A percentile compares a stretch with the other conserved stretches of the same genome.
These are phyloP conservation scores for Solanum aculeatissimum DNA, from an alignment of 305 asterid species.

Conservation along the genomic window DNA sequence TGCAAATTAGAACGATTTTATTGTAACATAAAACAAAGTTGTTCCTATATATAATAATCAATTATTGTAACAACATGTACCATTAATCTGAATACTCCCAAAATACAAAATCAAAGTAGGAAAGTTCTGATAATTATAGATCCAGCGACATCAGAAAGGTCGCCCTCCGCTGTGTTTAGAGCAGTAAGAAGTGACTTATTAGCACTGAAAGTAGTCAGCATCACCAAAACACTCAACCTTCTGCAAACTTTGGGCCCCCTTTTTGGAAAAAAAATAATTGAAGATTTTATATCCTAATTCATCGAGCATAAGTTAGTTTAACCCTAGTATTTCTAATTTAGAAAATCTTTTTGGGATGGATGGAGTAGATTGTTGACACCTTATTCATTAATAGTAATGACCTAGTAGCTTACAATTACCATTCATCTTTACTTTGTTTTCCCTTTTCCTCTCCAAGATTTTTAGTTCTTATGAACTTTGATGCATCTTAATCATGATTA, in stretches of 20 bases:
- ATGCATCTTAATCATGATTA: not conserved
- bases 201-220: conserved; percentile 13
- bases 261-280: not conserved
- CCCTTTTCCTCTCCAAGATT: not conserved
- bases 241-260: conserved; percentile 33
- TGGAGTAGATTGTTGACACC: not conserved
- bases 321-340: not conserved
- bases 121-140: conserved; percentile 20
- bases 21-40: not conserved
- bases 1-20: not conserved
- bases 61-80: not conserved
- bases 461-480: not conserved
- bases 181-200: conserved; percentile 17
- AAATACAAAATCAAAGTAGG: not conserved
- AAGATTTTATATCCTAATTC: not conserved
- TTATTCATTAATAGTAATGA: not conserved
- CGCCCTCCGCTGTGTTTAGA: conserved; percentile 16
- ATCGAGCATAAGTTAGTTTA: not conserved
- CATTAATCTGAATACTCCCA: not conserved
- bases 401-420: not conserved
- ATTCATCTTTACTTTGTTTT: not conserved
- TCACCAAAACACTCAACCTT: conserved; percentile 16
- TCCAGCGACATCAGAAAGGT: conserved; percentile 22
- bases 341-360: not conserved
- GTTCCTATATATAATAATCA: not conserved